Evolutionary conservation across 371 early-diverging fungal species (phyloP).

Genomic region (Circinella minor): DNA sequence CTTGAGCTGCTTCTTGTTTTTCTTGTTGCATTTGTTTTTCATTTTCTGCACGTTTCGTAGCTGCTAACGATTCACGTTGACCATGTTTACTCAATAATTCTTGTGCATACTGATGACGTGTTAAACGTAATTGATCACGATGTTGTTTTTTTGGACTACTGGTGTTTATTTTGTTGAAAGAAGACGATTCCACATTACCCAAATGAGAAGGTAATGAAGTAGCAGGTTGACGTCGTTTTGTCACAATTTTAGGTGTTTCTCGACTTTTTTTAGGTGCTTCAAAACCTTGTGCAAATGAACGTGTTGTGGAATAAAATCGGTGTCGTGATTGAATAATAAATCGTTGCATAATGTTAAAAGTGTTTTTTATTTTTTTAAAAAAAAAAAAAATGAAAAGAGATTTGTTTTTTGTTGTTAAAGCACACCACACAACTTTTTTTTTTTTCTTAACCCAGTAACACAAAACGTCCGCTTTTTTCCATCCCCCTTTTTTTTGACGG

Average conservation of each 20-base stretch:
- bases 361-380: not conserved
- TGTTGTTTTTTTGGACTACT: slow-evolving; percentile 36
- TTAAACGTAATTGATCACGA: slow-evolving; percentile 38
- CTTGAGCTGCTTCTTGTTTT: slow-evolving; percentile 18
- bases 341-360: slow-evolving; percentile 3
- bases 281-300: slow-evolving; percentile 42
- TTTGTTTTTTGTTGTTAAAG: not conserved
- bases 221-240: slow-evolving; percentile 33
- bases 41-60: slow-evolving; percentile 29
- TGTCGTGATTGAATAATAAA: slow-evolving; percentile 9
- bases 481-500: no score
- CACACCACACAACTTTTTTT: no score
- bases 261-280: slow-evolving; percentile 44
- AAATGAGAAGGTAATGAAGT: slow-evolving; percentile 44
- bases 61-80: slow-evolving; percentile 30
- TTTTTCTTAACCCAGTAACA: no score
- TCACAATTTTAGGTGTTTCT: slow-evolving; percentile 28
- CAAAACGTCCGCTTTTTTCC: no score
- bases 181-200: slow-evolving; percentile 17
- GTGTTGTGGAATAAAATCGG: slow-evolving; percentile 9
- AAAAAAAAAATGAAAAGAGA: no score
- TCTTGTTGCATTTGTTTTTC: slow-evolving; percentile 20
- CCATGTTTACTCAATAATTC: slow-evolving; percentile 49
- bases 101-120: slow-evolving; percentile 46
- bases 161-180: not conserved